Evolutionary conservation across 176 grass and related monocot genomes (phyloP).

Genomic region (Musa beccarii): DNA sequence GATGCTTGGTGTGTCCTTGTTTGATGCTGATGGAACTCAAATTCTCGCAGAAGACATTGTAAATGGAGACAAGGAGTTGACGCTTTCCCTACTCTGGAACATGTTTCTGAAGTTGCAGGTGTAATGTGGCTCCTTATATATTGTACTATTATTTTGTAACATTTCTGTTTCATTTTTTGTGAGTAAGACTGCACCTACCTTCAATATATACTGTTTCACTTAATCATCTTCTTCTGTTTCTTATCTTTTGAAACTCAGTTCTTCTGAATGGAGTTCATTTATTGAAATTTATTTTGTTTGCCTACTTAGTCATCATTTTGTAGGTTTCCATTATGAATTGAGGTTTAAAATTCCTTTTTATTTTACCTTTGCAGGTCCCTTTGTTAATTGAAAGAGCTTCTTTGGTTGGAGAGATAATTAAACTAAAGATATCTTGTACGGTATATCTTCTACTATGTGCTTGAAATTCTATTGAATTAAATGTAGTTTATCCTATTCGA

Average conservation of each 20-base stretch:
- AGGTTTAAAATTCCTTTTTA: no score
- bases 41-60: constrained; percentile 45
- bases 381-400: constrained; percentile 33
- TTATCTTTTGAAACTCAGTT: neutral
- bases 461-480: neutral
- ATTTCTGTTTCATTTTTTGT: neutral
- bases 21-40: constrained; percentile 39
- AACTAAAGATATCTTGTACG: constrained; percentile 26
- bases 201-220: neutral
- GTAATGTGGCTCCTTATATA: neutral
- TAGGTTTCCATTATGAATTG: neutral
- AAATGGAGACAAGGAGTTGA: constrained; percentile 52
- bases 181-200: neutral
- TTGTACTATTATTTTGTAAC: neutral
- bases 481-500: neutral
- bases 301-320: neutral
- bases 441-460: constrained; percentile 24
- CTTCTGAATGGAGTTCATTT: no score
- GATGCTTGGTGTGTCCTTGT: constrained; percentile 29
- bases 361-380: constrained; percentile 33
- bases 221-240: neutral
- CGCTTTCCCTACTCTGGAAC: constrained; percentile 50
- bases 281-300: neutral
- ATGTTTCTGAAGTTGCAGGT: constrained; percentile 29
- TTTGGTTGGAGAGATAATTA: constrained; percentile 39